Conservation (phyloP, 306 rosid genomes). For the Vigna trinervia region DNA sequence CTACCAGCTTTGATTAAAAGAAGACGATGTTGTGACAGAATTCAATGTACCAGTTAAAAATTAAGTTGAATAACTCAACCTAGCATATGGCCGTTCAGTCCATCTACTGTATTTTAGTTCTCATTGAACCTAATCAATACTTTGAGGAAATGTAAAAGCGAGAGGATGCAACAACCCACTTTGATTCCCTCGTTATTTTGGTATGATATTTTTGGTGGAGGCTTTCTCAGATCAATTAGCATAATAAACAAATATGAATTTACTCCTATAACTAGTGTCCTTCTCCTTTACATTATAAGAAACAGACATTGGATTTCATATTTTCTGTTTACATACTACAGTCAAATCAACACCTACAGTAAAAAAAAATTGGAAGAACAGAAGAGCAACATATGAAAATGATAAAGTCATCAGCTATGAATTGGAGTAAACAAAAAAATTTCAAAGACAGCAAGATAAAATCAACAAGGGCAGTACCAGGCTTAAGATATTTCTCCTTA, state of each 20-base stretch:
- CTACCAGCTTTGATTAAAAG: constrained; percentile 24
- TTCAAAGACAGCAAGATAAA: neutral
- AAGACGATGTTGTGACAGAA: neutral
- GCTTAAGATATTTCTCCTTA: constrained; percentile 42
- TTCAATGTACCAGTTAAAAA: neutral
- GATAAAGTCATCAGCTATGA: neutral
- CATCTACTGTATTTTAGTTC: neutral
- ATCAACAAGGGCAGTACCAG: neutral
- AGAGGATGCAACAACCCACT: constrained; percentile 2
- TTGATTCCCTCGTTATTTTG: constrained; percentile 15
- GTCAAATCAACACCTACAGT: neutral
- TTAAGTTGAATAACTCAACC: neutral
- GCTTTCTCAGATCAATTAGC: constrained; percentile 16
- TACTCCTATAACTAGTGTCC: constrained; percentile 20
- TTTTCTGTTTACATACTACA: neutral
- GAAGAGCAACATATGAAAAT: neutral
- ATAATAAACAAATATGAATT: constrained; percentile 15
- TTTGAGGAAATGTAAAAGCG: neutral
- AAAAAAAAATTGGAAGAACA: constrained; percentile 8
- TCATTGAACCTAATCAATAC: constrained; percentile 1
- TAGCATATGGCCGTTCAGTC: neutral
- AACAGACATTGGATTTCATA: neutral
- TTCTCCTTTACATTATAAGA: constrained; percentile 27
- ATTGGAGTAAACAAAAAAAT: neutral
- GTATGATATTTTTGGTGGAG: constrained; percentile 29